Evolutionary conservation across 1,284 basidiomycete genomes (phyloP).

Genomic region (Papiliotrema nemorosa): DNA sequence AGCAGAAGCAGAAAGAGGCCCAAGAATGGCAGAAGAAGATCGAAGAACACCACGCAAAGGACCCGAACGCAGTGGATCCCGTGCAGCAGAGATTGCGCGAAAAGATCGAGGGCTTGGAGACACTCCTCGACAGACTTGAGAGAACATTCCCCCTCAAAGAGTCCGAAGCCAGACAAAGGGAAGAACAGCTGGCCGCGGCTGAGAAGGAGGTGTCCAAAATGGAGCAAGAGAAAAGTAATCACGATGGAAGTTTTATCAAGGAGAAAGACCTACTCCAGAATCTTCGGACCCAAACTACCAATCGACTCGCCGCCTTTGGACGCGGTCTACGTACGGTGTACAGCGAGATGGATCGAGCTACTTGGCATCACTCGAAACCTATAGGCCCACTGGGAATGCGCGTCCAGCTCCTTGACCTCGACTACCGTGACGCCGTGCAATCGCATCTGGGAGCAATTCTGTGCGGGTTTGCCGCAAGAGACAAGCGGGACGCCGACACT

Average conservation of each 20-base stretch:
- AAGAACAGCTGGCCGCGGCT: slow-evolving; percentile 56
- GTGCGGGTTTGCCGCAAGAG: slow-evolving; percentile 73
- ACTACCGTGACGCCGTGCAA: slow-evolving; percentile 68
- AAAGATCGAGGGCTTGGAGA: slow-evolving; percentile 2
- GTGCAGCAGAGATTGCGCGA: not conserved
- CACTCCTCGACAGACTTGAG: not conserved
- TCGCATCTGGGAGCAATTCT: slow-evolving; percentile 62
- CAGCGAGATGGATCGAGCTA: slow-evolving; percentile 57
- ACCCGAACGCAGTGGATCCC: slow-evolving; percentile 1
- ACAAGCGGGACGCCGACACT: slow-evolving; percentile 62
- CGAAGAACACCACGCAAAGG: slow-evolving; percentile 5
- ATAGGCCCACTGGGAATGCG: slow-evolving; percentile 81
- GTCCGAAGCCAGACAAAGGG: slow-evolving; percentile 61
- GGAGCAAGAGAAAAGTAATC: slow-evolving; percentile 66
- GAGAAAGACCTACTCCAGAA: slow-evolving; percentile 37
- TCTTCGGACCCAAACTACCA: slow-evolving; percentile 29
- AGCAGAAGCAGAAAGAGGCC: slow-evolving; percentile 10
- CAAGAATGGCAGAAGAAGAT: slow-evolving; percentile 16
- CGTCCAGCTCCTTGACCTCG: slow-evolving; percentile 67
- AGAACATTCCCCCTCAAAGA: slow-evolving; percentile 45
- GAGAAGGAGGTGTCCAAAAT: slow-evolving; percentile 64
- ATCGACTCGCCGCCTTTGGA: slow-evolving; percentile 57
- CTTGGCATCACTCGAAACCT: slow-evolving; percentile 68
- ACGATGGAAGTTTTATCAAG: slow-evolving; percentile 40
- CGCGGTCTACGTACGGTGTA: slow-evolving; percentile 44